Evolutionary conservation across 1,284 basidiomycete genomes (phyloP), one percentile per base, ranked within the genome.

Genomic region (Apiotrichum domesticum): DNA sequence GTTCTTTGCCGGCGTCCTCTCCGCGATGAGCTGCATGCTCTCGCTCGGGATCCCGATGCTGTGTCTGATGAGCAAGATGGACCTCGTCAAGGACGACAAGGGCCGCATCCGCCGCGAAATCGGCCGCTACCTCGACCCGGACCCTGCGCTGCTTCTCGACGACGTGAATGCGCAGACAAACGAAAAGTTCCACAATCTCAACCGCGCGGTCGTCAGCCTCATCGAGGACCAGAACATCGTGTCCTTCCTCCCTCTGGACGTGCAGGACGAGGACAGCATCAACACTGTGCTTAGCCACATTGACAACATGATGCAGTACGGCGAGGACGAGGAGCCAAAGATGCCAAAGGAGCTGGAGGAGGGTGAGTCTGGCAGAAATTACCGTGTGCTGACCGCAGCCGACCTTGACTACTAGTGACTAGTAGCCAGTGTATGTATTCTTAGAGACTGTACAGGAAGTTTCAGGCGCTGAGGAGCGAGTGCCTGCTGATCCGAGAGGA

Each of bases 11-110:
- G 96, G 96, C n/a, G 94, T 98, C 1, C 81, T 98, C 56, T 90
- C 88, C 53, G 96, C 96, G 29, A 98, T 98, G 93, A 94, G 90
- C 47, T 92, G 94, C 46, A 99, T 99, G 96, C 89, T 98, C 54
- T 93, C 94, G 65, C 83, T 99, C 34, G 95, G 98, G 69, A 85
- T 97, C 43, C 90, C 93, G 0, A 96, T 93, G 87, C 86, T 99
- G 63, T 98, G 98, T 66, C 79, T 98, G 71, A 91, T 99, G 87
- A 95, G 90, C 55, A 99, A 99, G 78, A 98, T 99, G 95, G 96
- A 99, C 75, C 82, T 99, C 35, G 88, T 98, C 39, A 89, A 86
- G 85, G 63, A 80, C 56, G 54, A 80, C 85, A 70, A 92, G 86
- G 77, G 90, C 83, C 64, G 82, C 84, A 65, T 85, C 83, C 67